Evolutionary conservation across 768 basidiomycete genomes (phyloP).

Genomic region (Lyophyllum shimeji): DNA sequence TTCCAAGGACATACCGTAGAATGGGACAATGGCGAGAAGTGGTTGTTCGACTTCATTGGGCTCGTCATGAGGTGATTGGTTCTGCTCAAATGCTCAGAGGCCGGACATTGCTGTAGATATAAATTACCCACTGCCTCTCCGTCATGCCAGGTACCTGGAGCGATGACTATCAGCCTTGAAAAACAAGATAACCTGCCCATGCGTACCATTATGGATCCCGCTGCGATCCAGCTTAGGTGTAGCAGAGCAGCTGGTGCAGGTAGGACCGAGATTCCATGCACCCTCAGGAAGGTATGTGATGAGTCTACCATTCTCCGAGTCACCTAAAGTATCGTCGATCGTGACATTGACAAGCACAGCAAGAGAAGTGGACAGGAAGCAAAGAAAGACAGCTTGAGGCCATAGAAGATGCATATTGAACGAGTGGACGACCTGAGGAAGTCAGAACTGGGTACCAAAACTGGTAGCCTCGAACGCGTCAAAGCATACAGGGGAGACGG

Average conservation of each 20-base stretch:
- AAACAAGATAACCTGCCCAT: background rate
- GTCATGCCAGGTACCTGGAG: slow-evolving; percentile 35
- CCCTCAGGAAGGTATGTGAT: slow-evolving; percentile 32
- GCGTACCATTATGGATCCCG: slow-evolving; percentile 14
- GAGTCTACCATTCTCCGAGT: slow-evolving; percentile 25
- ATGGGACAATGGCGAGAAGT: slow-evolving; percentile 26
- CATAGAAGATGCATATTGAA: slow-evolving; percentile 15
- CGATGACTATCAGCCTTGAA: background rate
- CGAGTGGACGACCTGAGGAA: slow-evolving; percentile 10
- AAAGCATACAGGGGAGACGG: slow-evolving; percentile 1
- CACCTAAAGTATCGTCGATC: slow-evolving; percentile 39
- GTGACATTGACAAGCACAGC: slow-evolving; percentile 32
- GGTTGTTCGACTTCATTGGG: slow-evolving; percentile 13
- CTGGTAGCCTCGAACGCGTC: background rate
- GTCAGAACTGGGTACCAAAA: background rate
- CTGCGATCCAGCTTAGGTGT: slow-evolving; percentile 16
- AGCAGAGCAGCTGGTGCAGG: slow-evolving; percentile 26
- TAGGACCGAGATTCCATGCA: slow-evolving; percentile 30
- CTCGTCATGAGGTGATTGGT: slow-evolving; percentile 11
- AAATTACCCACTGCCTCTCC: slow-evolving; percentile 18
- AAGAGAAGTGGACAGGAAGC: slow-evolving; percentile 8
- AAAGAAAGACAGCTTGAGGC: slow-evolving; percentile 7
- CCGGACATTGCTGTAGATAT: background rate
- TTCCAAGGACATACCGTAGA: slow-evolving; percentile 30
- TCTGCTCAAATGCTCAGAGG: slow-evolving; percentile 15